Evolutionary conservation across 805 yeast genomes (phyloP), one percentile per base, ranked within the genome.

Genomic region (Scheffersomyces spartinae): DNA sequence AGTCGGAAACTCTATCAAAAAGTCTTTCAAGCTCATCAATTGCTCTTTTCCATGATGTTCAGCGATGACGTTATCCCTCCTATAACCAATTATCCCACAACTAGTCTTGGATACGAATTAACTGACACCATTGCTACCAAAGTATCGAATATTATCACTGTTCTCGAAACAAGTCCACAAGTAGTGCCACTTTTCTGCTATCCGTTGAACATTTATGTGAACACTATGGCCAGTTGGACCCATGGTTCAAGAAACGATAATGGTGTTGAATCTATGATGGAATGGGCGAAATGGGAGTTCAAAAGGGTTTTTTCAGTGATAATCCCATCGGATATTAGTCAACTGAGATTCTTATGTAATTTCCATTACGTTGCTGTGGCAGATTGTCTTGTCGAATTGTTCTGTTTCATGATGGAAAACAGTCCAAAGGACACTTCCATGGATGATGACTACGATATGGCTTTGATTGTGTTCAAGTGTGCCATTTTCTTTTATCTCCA

Each of bases 181-280:
- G 16, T 26, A 5, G 25, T 33, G 9, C 32, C 37, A 2, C 25
- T 24, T n/a, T 31, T 26, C 28, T 32, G 35, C 14, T 34, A 21
- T 14, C 38, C 38, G 7, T 17, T 34, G 13, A 29, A 24, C 22
- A 12, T 24, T 9, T 20, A 20, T 9, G 10, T 25, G 6, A 13
- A 11, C 5, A 17, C 14, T 14, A 14, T 23, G n/a, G 13, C 8
- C 9, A 20, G 15, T 10, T 10, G 14, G 20, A 13, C 9, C 10
- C n/a, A n/a, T 23, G 4, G 10, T 23, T 7, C 14, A 6, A 15
- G 13, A 15, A 15, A n/a, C n/a, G 9, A 11, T 7, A 9, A 15
- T 5, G 8, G 10, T 8, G 21, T 23, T 7, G 26, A 23, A 7
- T 7, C 15, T 13, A 12, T 20, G 4, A 10, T 13, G 7, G 26